Conservation (phyloP, 331 rosid genomes). For the Saraca asoca region DNA sequence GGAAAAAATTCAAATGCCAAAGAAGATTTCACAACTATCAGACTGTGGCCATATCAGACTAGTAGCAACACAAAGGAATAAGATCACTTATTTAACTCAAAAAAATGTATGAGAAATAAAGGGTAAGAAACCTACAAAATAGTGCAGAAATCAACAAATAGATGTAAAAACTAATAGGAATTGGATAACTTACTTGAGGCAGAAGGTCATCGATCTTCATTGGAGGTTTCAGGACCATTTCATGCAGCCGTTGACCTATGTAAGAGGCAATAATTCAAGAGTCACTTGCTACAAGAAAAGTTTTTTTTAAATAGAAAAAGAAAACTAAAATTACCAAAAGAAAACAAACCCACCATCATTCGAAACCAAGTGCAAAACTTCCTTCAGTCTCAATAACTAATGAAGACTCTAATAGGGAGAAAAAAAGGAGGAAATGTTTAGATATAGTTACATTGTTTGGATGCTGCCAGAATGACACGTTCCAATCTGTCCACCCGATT, state of each 20-base stretch:
- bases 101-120: conserved; percentile 7
- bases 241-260: conserved; percentile 83
- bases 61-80: conserved; percentile 22
- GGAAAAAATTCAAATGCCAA: conserved; percentile 22
- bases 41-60: not conserved
- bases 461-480: conserved; percentile 84
- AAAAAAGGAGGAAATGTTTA: conserved; percentile 20
- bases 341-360: conserved; percentile 8
- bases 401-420: too few relatives aligned
- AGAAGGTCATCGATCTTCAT: conserved; percentile 47
- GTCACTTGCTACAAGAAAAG: not conserved
- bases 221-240: conserved; percentile 76
- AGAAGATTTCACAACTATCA: conserved; percentile 9
- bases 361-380: conserved; percentile 1
- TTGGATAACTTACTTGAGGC: conserved; percentile 61
- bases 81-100: conserved; percentile 7
- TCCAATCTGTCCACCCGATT: conserved; percentile 74
- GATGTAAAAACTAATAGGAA: conserved; percentile 3
- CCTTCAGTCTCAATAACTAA: not conserved
- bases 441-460: conserved; percentile 73
- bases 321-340: not conserved
- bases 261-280: conserved; percentile 26
- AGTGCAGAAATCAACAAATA: conserved; percentile 13
- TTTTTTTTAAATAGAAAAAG: too few relatives aligned
- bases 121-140: conserved; percentile 17